Evolutionary conservation across 306 rosid species (phyloP), one percentile per base, ranked within the genome.

Genomic region (Malus asiatica): DNA sequence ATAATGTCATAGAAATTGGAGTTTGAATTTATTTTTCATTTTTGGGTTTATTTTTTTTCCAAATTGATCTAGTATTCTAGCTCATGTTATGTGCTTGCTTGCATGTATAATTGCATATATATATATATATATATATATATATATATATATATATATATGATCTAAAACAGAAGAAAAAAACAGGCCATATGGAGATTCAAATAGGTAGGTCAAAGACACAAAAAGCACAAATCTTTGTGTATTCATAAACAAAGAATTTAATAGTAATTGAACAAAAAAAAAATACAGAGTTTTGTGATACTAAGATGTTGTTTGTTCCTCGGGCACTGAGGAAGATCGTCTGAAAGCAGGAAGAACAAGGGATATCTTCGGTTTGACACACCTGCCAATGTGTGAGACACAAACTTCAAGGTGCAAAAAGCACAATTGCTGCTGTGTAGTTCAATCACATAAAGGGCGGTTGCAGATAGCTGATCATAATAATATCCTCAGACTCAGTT

Each of bases 391-490:
- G 81, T 66, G 71, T 16, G 22, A 64, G 13, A 68, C 81, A 51
- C 86, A 83, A 74, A 70, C 68, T 75, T 79, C 75, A 82, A 77
- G 70, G 77, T 52, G 71, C 74, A 74, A 78, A 85, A 73, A 48
- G 71, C 66, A 76, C 68, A 57, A 79, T 69, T 72, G 18, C 38
- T 73, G 22, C 35, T 73, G 84, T 68, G 77, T 80, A 2, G 84
- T 84, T 80, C 84, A 84, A 80, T 80, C 87, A 44, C 82, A 48
- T 74, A 80, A 27, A 67, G 68, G 66, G 27, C 66, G 60, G 33
- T 30, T 23, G 20, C 66, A 57, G 61, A 19, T 60, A 30, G 60
- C 46, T 45, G 32, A 62, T 42, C 68, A 62, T 61, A 45, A 23
- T 70, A 25, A 64, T 72, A 78, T 76, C 44, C 75, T 32, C 42